Conservation (phyloP, 192 early-diverging fungal genomes). For the Diversispora eburnea region DNA sequence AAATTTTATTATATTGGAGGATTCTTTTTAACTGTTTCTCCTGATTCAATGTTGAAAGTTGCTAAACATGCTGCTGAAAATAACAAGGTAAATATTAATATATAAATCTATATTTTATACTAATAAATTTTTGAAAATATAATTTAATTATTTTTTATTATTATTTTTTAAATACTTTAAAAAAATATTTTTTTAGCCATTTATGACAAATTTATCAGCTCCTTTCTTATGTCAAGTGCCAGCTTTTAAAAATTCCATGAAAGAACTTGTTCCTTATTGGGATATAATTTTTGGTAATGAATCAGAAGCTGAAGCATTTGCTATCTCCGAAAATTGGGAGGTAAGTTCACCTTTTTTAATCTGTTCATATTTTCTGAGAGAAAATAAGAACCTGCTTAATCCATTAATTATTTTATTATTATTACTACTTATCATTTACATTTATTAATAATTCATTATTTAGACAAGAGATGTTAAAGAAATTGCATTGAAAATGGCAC, state of each 20-base stretch:
- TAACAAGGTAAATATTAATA: conserved; percentile 57
- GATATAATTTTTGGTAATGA: conserved; percentile 98
- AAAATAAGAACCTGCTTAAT: too few species aligned
- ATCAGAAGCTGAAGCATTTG: conserved; percentile 86
- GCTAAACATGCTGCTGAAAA: conserved; percentile 84
- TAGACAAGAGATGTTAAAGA: conserved; percentile 62
- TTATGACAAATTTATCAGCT: conserved; percentile 93
- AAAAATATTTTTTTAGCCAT: conserved; percentile 38
- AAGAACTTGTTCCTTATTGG: conserved; percentile 77
- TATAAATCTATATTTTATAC: neutral
- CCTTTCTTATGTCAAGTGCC: conserved; percentile 80
- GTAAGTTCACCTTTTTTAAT: neutral
- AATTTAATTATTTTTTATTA: too few species aligned
- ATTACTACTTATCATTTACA: neutral
- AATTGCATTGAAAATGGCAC: conserved; percentile 78
- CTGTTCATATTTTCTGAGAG: neutral
- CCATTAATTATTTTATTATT: too few species aligned
- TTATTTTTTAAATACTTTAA: too few species aligned
- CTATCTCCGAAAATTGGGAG: conserved; percentile 65
- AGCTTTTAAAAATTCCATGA: conserved; percentile 83
- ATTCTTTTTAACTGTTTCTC: conserved; percentile 92
- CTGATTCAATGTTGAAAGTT: conserved; percentile 75
- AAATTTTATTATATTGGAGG: conserved; percentile 91
- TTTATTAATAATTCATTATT: neutral
- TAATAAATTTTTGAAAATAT: too few species aligned